Evolutionary conservation across 2,329 filamentous ascomycete genomes (phyloP).

Genomic region (Huntiella decipiens): DNA sequence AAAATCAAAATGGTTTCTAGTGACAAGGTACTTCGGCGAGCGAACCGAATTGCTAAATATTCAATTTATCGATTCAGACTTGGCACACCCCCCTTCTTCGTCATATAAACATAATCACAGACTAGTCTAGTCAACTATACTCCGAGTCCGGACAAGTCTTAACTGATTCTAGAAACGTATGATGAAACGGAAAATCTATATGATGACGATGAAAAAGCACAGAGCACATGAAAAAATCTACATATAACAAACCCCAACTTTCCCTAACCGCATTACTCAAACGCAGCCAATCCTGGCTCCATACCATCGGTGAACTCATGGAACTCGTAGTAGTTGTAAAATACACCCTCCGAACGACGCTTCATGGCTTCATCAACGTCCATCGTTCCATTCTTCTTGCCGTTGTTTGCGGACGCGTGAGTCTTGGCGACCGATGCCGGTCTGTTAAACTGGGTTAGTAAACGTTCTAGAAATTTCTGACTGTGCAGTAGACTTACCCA

Average conservation of each 20-base stretch:
- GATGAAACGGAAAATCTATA: not conserved
- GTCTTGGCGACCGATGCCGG: slow-evolving; percentile 27
- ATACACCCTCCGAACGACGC: slow-evolving; percentile 31
- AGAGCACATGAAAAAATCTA: not conserved
- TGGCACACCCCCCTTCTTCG: too few relatives aligned
- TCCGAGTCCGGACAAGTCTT: not conserved
- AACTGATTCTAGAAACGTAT: not conserved
- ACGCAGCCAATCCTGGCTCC: slow-evolving; percentile 30
- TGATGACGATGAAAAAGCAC: not conserved
- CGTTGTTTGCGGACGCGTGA: slow-evolving; percentile 19
- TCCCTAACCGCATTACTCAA: slow-evolving; percentile 23
- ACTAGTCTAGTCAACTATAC: not conserved
- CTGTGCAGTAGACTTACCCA: slow-evolving; percentile 36
- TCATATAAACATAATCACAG: too few relatives aligned
- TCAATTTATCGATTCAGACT: too few relatives aligned
- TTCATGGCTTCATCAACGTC: slow-evolving; percentile 33
- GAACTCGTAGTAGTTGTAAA: slow-evolving; percentile 34
- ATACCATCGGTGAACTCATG: slow-evolving; percentile 27
- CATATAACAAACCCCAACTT: not conserved
- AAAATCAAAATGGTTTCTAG: too few relatives aligned
- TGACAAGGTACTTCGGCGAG: too few relatives aligned
- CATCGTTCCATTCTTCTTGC: slow-evolving; percentile 28
- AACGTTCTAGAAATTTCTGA: slow-evolving; percentile 6
- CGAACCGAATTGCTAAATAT: too few relatives aligned
- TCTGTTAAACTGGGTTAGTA: slow-evolving; percentile 17